Percentiles rank a stretch among this genome's conserved stretches.
These are phyloP conservation scores for Magnolia changhungtana DNA, from an alignment of 164 flowering plant genomes.

Conservation along the genomic window DNA sequence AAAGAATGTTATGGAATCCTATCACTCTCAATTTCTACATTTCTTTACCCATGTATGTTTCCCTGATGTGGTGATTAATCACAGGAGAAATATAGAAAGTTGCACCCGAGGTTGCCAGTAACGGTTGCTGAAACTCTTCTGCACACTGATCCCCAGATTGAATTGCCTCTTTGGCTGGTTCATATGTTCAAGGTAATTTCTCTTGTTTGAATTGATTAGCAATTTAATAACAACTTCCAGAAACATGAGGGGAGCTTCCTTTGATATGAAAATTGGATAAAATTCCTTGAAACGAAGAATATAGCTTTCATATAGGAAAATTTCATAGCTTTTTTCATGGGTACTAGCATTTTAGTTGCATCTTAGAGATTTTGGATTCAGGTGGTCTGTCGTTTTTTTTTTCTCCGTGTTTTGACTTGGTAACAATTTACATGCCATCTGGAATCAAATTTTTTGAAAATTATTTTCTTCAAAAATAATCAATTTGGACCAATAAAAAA, in stretches of 20 bases:
- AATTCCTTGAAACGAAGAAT: too few relatives aligned
- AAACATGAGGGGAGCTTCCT: neutral
- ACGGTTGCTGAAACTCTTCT: conserved; percentile 90
- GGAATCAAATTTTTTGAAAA: too few relatives aligned
- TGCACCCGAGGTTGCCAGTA: conserved; percentile 76
- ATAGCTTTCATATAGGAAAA: too few relatives aligned
- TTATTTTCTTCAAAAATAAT: too few relatives aligned
- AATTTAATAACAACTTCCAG: neutral
- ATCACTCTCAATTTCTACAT: neutral
- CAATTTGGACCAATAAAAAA: too few relatives aligned
- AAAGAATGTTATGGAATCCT: neutral
- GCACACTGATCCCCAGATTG: conserved; percentile 69
- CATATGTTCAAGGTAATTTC: conserved; percentile 79
- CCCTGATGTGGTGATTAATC: conserved; percentile 4
- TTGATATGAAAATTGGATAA: too few relatives aligned
- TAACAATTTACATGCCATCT: too few relatives aligned
- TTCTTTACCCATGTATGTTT: neutral
- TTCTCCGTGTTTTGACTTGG: too few relatives aligned
- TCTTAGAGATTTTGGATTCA: too few relatives aligned
- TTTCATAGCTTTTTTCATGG: too few relatives aligned
- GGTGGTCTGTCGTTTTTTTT: too few relatives aligned
- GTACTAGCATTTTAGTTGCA: too few relatives aligned
- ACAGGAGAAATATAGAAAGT: conserved; percentile 68
- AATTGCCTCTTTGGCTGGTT: conserved; percentile 92
- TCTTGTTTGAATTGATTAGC: neutral